These are phyloP conservation scores for Melocanna baccifera DNA, from an alignment of 176 grass and related monocot species.

Conservation along the genomic window DNA sequence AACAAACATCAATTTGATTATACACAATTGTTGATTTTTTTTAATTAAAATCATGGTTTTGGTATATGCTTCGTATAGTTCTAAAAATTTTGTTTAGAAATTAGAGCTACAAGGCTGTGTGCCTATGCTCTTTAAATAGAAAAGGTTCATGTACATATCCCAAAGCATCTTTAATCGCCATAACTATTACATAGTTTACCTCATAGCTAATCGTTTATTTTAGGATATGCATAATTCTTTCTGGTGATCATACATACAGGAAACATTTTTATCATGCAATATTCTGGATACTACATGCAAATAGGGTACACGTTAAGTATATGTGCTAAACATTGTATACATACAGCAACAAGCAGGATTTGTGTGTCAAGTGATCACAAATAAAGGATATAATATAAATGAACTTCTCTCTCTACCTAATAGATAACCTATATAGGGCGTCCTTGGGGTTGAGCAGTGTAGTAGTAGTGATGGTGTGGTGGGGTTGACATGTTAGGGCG, in stretches of 20 bases:
- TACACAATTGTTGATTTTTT: background rate
- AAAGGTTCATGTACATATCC: background rate
- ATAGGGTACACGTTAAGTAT: background rate
- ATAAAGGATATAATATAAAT: background rate
- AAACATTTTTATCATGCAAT: background rate
- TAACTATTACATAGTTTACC: background rate
- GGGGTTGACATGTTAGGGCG: slow-evolving; percentile 5
- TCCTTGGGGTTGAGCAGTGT: background rate
- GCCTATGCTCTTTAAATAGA: background rate
- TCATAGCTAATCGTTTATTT: background rate
- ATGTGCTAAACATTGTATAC: background rate
- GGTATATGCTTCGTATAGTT: background rate
- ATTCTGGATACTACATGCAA: background rate
- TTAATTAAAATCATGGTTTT: background rate
- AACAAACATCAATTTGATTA: background rate
- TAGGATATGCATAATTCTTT: background rate
- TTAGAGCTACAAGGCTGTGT: background rate
- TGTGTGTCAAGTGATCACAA: background rate
- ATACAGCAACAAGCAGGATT: too few relatives aligned
- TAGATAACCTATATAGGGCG: background rate
- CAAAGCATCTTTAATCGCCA: background rate
- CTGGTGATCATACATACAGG: background rate
- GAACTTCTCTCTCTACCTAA: background rate
- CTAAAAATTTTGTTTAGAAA: background rate
- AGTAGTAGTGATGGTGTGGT: background rate